Evolutionary conservation across 768 basidiomycete species (phyloP).

Genomic region (Macrocybe gigantea): DNA sequence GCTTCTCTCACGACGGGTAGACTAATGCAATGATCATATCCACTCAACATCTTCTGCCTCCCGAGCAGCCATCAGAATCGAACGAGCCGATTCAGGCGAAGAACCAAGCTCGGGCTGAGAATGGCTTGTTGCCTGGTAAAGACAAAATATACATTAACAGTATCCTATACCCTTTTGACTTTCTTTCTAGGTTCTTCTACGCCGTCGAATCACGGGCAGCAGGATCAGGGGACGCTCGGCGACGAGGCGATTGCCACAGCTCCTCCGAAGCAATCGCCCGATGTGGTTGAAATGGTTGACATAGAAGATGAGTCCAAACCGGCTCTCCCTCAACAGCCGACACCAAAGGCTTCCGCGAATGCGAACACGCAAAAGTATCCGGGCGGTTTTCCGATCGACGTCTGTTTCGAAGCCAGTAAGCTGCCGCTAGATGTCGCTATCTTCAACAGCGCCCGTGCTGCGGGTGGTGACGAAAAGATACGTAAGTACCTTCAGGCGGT

Average conservation of each 20-base stretch:
- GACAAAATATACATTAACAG: not conserved
- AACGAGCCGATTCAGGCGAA: constrained; percentile 14
- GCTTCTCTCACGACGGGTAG: constrained; percentile 29
- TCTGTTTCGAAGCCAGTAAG: constrained; percentile 82
- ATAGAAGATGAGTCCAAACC: constrained; percentile 39
- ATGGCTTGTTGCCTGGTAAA: constrained; percentile 11
- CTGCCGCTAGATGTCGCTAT: constrained; percentile 90
- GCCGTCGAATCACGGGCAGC: constrained; percentile 21
- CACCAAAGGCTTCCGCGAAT: constrained; percentile 11
- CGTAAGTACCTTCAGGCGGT: constrained; percentile 86
- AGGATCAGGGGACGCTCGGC: constrained; percentile 23
- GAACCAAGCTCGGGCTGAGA: constrained; percentile 2
- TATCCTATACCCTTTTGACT: not conserved
- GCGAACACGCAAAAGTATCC: constrained; percentile 22
- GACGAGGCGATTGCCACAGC: constrained; percentile 23
- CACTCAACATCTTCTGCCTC: constrained; percentile 70
- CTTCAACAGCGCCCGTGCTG: constrained; percentile 85
- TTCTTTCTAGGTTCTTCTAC: constrained; percentile 10
- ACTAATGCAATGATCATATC: constrained; percentile 90
- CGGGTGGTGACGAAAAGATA: constrained; percentile 84
- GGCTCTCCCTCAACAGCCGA: constrained; percentile 18
- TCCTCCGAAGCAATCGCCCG: constrained; percentile 12
- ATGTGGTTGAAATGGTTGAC: constrained; percentile 41
- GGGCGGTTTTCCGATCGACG: constrained; percentile 60
- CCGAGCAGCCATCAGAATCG: constrained; percentile 18